A percentile compares a stretch with the other conserved stretches of the same genome.
Conservation (phyloP, 257 asterid genomes). For the Ehretia macrophylla region DNA sequence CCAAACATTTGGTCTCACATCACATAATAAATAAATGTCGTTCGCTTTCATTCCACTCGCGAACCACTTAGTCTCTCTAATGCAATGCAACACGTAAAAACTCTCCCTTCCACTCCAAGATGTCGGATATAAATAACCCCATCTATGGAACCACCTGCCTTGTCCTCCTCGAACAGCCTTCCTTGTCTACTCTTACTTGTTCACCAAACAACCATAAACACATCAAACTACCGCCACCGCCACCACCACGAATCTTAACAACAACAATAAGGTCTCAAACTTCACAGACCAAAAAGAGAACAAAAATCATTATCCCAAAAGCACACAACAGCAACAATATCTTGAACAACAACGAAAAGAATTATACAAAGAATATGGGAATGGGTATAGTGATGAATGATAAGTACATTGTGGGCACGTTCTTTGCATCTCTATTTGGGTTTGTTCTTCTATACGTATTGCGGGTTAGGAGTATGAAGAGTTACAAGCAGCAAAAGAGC, state of each 20-base stretch:
- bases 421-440: conserved; percentile 27
- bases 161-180: neutral
- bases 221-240: neutral
- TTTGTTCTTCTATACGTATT: conserved; percentile 23
- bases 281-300: neutral
- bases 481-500: conserved; percentile 1
- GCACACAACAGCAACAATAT: neutral
- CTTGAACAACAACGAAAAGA: neutral
- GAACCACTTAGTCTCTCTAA: too few species aligned
- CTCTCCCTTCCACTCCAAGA: neutral
- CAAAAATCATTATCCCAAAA: neutral
- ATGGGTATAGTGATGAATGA: conserved; percentile 15
- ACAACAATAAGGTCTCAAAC: too few species aligned
- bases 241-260: neutral
- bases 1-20: too few species aligned
- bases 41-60: too few species aligned
- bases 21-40: too few species aligned
- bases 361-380: neutral
- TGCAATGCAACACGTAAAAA: neutral
- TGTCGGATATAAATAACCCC: neutral
- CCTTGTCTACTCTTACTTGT: neutral
- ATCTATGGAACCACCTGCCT: neutral
- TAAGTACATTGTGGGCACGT: conserved; percentile 23
- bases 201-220: neutral
- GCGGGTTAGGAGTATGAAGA: conserved; percentile 6